Percentiles rank a stretch among this genome's conserved stretches.
Conservation (phyloP, 441 rosid genomes). For the Adansonia rubrostipa region DNA sequence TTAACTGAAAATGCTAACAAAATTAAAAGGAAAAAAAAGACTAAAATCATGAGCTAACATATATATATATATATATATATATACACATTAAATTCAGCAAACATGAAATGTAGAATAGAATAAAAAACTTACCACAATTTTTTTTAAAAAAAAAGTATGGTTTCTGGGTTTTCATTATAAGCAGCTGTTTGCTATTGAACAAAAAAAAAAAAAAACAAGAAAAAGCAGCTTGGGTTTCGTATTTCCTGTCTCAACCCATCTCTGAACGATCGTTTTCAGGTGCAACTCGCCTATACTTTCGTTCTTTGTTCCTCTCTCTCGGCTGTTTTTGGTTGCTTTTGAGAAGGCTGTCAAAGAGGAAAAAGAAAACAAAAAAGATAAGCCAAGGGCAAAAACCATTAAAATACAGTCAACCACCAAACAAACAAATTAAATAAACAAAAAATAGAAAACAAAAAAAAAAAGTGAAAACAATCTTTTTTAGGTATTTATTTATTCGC, state of each 20-base stretch:
- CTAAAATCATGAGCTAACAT: background rate
- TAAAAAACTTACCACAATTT: conserved; percentile 30
- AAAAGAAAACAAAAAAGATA: background rate
- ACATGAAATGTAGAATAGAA: background rate
- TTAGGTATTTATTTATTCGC: background rate
- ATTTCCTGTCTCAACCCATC: conserved; percentile 36
- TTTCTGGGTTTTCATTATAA: conserved; percentile 11
- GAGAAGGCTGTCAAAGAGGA: conserved; percentile 23
- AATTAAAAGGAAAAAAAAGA: background rate
- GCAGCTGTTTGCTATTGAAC: background rate
- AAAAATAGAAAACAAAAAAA: no score
- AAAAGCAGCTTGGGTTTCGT: conserved; percentile 20
- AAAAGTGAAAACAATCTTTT: background rate
- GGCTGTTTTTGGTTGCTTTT: conserved; percentile 28
- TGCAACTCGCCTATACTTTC: conserved; percentile 6
- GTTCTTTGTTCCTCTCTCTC: conserved; percentile 19
- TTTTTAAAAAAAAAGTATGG: background rate
- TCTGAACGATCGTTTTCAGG: conserved; percentile 31
- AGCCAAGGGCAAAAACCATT: background rate
- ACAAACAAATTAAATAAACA: background rate
- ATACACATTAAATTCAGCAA: conserved; percentile 3
- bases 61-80: background rate
- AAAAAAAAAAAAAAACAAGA: background rate
- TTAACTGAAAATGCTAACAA: background rate
- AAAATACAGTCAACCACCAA: background rate